These are phyloP conservation scores for Hygrophorus russula DNA, from an alignment of 768 basidiomycete genomes.

Conservation along the genomic window DNA sequence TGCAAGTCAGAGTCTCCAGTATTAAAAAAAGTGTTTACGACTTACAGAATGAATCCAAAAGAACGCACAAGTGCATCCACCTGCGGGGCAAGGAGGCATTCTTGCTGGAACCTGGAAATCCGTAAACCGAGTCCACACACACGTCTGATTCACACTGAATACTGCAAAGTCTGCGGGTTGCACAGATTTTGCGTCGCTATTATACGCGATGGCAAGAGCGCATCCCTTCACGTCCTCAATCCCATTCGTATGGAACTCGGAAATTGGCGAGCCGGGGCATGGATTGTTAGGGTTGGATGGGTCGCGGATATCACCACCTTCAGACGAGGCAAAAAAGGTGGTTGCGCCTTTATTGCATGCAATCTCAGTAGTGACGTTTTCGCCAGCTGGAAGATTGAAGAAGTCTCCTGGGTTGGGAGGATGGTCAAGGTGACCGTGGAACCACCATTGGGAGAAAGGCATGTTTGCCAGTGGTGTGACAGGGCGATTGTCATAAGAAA, in stretches of 20 bases:
- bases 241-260: conserved; percentile 46
- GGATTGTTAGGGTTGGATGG: conserved; percentile 35
- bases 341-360: conserved; percentile 53
- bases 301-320: conserved; percentile 42
- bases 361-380: conserved; percentile 40
- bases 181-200: conserved; percentile 42
- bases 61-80: conserved; percentile 59
- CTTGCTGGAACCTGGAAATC: conserved; percentile 54
- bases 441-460: conserved; percentile 54
- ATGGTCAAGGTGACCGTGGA: conserved; percentile 46
- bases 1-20: background rate
- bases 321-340: conserved; percentile 38
- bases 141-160: conserved; percentile 67
- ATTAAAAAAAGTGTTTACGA: background rate
- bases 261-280: conserved; percentile 34
- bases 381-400: conserved; percentile 50
- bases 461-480: conserved; percentile 29
- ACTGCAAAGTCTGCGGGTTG: conserved; percentile 60
- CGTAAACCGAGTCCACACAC: conserved; percentile 62
- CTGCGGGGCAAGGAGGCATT: conserved; percentile 59
- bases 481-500: conserved; percentile 54
- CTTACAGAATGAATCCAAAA: conserved; percentile 61
- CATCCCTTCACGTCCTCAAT: conserved; percentile 48
- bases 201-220: conserved; percentile 69
- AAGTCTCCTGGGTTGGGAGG: conserved; percentile 48